These are phyloP conservation scores for Umbelopsis ramanniana DNA, from an alignment of 192 early-diverging fungal species.

Conservation along the genomic window DNA sequence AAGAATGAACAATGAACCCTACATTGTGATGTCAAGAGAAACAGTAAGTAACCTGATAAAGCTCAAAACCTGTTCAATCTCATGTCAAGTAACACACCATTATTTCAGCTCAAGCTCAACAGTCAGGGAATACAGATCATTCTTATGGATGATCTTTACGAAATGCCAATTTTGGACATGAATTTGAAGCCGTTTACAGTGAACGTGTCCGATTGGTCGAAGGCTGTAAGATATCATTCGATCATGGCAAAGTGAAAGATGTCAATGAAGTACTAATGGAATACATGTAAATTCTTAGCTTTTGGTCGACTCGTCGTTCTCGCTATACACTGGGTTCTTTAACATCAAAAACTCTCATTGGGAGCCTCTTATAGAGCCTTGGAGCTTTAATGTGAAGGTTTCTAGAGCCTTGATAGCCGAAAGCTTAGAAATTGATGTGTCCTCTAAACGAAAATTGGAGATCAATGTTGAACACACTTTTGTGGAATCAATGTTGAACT, in stretches of 20 bases:
- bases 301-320: conserved; percentile 58
- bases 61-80: background rate
- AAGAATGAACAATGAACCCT: conserved; percentile 26
- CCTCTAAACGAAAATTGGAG: conserved; percentile 64
- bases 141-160: conserved; percentile 84
- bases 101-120: conserved; percentile 25
- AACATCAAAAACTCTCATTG: conserved; percentile 90
- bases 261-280: background rate
- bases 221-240: conserved; percentile 21
- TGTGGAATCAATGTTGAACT: conserved; percentile 44
- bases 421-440: conserved; percentile 56
- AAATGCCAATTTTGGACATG: conserved; percentile 79
- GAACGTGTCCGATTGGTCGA: conserved; percentile 74
- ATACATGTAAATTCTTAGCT: conserved; percentile 28
- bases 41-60: conserved; percentile 23
- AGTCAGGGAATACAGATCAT: conserved; percentile 66
- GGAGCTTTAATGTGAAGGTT: conserved; percentile 57
- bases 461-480: conserved; percentile 75
- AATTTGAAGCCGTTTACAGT: conserved; percentile 69
- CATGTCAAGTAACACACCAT: background rate
- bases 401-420: conserved; percentile 27
- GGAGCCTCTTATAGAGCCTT: conserved; percentile 88
- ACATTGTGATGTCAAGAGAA: conserved; percentile 42
- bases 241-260: background rate
- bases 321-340: conserved; percentile 75